Evolutionary conservation across 2,329 filamentous ascomycete species (phyloP).

Genomic region (Moelleriella libera): DNA sequence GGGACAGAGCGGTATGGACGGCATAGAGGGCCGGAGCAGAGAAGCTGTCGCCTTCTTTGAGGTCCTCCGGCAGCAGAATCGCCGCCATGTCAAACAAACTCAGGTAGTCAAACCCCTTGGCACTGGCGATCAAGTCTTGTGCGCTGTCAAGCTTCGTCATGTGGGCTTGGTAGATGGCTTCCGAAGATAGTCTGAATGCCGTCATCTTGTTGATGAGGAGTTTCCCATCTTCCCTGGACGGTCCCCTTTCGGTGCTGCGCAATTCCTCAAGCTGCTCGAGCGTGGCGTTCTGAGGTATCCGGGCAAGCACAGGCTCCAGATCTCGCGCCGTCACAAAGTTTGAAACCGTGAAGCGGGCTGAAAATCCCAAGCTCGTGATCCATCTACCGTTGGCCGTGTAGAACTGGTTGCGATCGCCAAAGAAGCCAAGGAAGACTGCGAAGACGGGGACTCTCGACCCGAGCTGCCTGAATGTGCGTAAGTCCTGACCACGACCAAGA

Average conservation of each 20-base stretch:
- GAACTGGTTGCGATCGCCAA: slow-evolving; percentile 37
- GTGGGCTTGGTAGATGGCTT: slow-evolving; percentile 31
- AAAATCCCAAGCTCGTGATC: slow-evolving; percentile 24
- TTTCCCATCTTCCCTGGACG: slow-evolving; percentile 27
- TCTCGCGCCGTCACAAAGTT: slow-evolving; percentile 28
- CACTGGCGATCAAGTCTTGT: slow-evolving; percentile 22
- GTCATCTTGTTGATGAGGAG: slow-evolving; percentile 32
- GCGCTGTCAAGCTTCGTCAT: slow-evolving; percentile 33
- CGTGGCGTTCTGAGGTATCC: slow-evolving; percentile 13
- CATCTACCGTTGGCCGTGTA: slow-evolving; percentile 39
- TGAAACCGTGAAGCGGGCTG: slow-evolving; percentile 34
- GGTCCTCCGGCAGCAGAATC: slow-evolving; percentile 21
- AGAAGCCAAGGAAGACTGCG: slow-evolving; percentile 37
- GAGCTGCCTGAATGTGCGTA: slow-evolving; percentile 11
- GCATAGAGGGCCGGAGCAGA: slow-evolving; percentile 46
- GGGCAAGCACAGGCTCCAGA: slow-evolving; percentile 21
- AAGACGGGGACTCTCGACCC: slow-evolving; percentile 31
- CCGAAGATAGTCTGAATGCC: slow-evolving; percentile 26
- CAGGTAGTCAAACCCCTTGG: slow-evolving; percentile 25
- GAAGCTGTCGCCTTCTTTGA: slow-evolving; percentile 22
- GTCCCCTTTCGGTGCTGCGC: slow-evolving; percentile 22
- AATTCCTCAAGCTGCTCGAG: slow-evolving; percentile 17
- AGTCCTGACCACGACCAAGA: slow-evolving; percentile 1
- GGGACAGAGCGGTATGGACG: slow-evolving; percentile 49
- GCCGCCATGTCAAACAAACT: slow-evolving; percentile 37